Base-by-base conservation (phyloP, 169 alveolate species). In the Plasmodium reichenowi region DNA sequence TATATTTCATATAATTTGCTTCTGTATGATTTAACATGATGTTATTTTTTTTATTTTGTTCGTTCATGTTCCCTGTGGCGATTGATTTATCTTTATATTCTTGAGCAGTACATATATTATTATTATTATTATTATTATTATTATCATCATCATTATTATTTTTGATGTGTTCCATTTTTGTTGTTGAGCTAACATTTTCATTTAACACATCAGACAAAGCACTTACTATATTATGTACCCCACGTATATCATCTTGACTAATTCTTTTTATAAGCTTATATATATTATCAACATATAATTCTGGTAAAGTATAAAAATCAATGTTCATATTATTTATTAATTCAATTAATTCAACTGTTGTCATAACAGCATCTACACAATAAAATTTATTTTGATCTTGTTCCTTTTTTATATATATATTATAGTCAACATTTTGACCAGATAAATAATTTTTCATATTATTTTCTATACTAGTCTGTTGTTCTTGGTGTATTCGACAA, bases 341-440 rank as follows among this genome's bases (percentile, higher is more conserved):
- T 58, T 78, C 89, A 22, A 78, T 48, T 1, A 78, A 20, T 70
- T 78, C 89, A 22, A 78, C 71, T 20, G 89, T 78, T 15, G 89
- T 78, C 32, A 78, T 22, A 38, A 78, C 89, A n/a, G 89, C 68
- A 64, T 78, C 89, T 8, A 78, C 89, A 43, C 72, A 63, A 32
- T 78, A 70, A 45, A 78, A 66, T n/a, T 54, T 54, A 9, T 20
- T 78, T 45, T 32, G 24, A 17, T 12, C 13, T 13, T 67, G 9
- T n/a, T n/a, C 45, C 13, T 38, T 45, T 7, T 32, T 15, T 7
- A 15, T 54, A 26, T 2, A 70, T 17, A 9, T 26, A 29, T 45
- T 15, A 6, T 22, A 7, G 38, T 50, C n/a, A 3, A 62, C 7
- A 5, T 15, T 15, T 50, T 43, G 45, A 52, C 32, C 2, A 22